A percentile compares a stretch with the other conserved stretches of the same genome.
phyloP scores from a whole-genome alignment of 2,329 filamentous ascomycete species.

The Sclerotinia glacialis region DNA sequence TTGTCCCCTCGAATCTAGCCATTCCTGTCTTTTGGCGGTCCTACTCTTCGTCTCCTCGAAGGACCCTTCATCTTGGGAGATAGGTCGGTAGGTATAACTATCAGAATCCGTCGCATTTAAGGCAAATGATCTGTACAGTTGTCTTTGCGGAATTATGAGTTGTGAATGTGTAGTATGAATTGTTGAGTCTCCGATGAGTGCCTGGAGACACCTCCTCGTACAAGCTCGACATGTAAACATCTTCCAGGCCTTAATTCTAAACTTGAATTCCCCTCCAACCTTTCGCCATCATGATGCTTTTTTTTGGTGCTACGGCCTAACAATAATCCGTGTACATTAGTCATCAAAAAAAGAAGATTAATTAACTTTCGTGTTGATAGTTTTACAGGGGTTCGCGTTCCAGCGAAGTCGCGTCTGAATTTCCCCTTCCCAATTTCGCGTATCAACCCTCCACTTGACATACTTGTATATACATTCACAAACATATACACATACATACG shows the following conservation, averaged over 20 bases:
- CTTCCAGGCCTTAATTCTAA: not conserved
- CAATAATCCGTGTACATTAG: not conserved
- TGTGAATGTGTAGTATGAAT: slow-evolving; percentile 21
- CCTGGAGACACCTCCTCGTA: slow-evolving; percentile 35
- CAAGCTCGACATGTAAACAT: slow-evolving; percentile 38
- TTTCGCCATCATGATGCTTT: not conserved
- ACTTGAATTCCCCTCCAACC: not conserved
- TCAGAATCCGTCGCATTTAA: slow-evolving; percentile 13
- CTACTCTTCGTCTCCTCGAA: slow-evolving; percentile 2
- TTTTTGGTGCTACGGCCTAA: slow-evolving; percentile 5
- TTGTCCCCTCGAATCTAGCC: slow-evolving; percentile 32
- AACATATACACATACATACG: not conserved
- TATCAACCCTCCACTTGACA: slow-evolving; percentile 1
- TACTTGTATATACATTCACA: not conserved
- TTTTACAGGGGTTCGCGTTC: slow-evolving; percentile 28
- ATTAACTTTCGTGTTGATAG: slow-evolving; percentile 10
- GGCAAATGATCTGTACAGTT: slow-evolving; percentile 8
- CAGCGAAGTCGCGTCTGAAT: slow-evolving; percentile 8
- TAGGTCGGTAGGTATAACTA: slow-evolving; percentile 2
- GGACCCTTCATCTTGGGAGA: not conserved
- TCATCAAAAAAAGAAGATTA: not conserved
- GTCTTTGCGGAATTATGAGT: slow-evolving; percentile 4
- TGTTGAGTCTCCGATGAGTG: slow-evolving; percentile 32
- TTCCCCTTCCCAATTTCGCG: slow-evolving; percentile 12
- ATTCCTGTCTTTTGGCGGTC: slow-evolving; percentile 25